These are phyloP conservation scores for Leccinum variabile DNA, from an alignment of 1,284 basidiomycete genomes.

Conservation along the genomic window DNA sequence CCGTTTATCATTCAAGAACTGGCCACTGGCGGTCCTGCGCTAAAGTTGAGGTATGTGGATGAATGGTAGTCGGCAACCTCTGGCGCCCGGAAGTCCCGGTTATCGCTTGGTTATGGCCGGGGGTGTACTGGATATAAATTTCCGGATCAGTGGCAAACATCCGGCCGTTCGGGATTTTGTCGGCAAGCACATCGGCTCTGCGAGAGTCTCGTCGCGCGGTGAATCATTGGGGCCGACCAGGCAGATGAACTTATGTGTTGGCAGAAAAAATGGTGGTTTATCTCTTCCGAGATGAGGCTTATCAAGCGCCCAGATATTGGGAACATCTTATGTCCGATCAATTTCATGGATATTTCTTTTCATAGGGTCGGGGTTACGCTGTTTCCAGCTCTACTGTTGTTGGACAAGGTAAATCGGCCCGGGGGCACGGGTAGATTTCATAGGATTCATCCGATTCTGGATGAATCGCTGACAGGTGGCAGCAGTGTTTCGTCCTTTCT, in stretches of 20 bases:
- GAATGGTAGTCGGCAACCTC: background rate
- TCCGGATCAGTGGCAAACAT: background rate
- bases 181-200: background rate
- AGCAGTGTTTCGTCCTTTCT: background rate
- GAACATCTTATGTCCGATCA: background rate
- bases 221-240: background rate
- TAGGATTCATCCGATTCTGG: background rate
- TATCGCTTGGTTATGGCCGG: background rate
- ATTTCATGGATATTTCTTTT: background rate
- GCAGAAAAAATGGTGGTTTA: background rate
- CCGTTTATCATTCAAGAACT: background rate
- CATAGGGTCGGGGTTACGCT: background rate
- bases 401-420: background rate
- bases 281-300: background rate
- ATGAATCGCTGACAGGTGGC: background rate
- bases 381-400: background rate
- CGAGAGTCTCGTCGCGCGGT: background rate
- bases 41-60: background rate
- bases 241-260: background rate
- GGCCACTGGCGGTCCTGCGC: background rate
- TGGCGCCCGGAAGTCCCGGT: background rate
- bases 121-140: background rate
- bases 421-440: background rate
- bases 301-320: background rate
- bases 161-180: background rate